A percentile compares a stretch with the other conserved stretches of the same genome.
phyloP scores from a whole-genome alignment of 495 filamentous ascomycete species.

The Haplographium delicatum region DNA sequence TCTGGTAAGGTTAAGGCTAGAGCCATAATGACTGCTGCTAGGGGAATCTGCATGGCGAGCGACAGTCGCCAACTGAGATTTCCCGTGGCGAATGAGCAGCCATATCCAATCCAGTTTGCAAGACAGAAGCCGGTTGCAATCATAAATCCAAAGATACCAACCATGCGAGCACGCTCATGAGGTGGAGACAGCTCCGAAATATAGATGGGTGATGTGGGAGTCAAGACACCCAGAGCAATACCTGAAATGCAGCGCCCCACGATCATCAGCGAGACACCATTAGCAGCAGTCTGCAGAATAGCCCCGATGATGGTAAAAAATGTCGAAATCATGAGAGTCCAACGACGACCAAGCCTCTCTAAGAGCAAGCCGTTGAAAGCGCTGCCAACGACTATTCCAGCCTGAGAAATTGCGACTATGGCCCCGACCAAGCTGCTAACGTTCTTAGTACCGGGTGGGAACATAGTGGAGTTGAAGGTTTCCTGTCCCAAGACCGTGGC shows the following conservation, averaged over 20 bases:
- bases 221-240: conserved; percentile 45
- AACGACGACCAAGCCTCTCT: conserved; percentile 25
- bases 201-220: conserved; percentile 39
- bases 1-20: not conserved
- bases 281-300: not conserved
- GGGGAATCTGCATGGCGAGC: not conserved
- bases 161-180: conserved; percentile 41
- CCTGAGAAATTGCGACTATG: conserved; percentile 30
- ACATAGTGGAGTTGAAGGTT: conserved; percentile 26
- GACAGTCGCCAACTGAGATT: not conserved
- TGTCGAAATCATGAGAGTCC: conserved; percentile 7
- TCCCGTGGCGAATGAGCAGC: conserved; percentile 20
- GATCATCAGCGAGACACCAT: not conserved
- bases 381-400: conserved; percentile 28
- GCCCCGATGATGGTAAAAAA: not conserved
- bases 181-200: conserved; percentile 46
- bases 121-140: not conserved
- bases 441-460: too few relatives aligned
- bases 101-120: conserved; percentile 51
- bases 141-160: conserved; percentile 35
- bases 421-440: conserved; percentile 15
- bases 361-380: conserved; percentile 24
- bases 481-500: conserved; percentile 29
- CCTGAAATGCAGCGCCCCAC: conserved; percentile 39
- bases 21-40: not conserved